Conservation (phyloP, 345 rosid genomes). For the Iberis pinnata region DNA sequence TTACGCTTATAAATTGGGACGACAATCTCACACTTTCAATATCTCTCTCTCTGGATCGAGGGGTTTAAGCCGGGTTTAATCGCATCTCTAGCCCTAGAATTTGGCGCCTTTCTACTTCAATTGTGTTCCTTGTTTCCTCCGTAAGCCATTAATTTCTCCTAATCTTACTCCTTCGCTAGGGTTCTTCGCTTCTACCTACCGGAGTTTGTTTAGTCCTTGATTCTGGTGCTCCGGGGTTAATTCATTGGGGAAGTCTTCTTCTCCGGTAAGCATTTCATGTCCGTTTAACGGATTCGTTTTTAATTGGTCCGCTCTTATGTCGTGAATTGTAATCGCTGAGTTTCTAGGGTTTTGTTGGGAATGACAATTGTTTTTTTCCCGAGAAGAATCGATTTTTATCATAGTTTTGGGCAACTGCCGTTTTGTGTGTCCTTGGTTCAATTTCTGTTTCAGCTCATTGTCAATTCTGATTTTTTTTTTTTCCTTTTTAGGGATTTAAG, state of each 20-base stretch:
- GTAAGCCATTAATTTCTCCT: not conserved
- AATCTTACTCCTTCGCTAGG: conserved; percentile 10
- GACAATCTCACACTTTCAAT: conserved; percentile 6
- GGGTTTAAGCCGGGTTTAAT: conserved; percentile 28
- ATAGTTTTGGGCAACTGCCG: not conserved
- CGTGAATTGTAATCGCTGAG: conserved; percentile 9
- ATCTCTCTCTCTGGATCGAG: conserved; percentile 23
- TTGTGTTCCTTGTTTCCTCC: conserved; percentile 14
- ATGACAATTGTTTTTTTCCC: not conserved
- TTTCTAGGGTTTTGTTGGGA: conserved; percentile 26
- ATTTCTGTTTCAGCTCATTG: not conserved
- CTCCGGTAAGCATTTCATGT: conserved; percentile 23
- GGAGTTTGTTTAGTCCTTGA: not conserved
- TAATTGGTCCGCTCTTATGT: not conserved
- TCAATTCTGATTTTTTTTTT: not conserved
- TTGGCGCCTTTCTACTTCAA: conserved; percentile 23
- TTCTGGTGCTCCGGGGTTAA: conserved; percentile 11
- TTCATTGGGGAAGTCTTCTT: conserved; percentile 23
- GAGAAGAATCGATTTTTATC: conserved; percentile 3
- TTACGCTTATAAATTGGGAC: conserved; percentile 24
- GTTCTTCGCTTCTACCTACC: not conserved
- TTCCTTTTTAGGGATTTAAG: not conserved
- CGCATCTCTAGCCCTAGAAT: not conserved
- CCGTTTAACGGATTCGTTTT: conserved; percentile 9
- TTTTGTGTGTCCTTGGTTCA: not conserved